Base-by-base conservation (phyloP, 129 eudicot genomes). In the Helianthus tuberosus region DNA sequence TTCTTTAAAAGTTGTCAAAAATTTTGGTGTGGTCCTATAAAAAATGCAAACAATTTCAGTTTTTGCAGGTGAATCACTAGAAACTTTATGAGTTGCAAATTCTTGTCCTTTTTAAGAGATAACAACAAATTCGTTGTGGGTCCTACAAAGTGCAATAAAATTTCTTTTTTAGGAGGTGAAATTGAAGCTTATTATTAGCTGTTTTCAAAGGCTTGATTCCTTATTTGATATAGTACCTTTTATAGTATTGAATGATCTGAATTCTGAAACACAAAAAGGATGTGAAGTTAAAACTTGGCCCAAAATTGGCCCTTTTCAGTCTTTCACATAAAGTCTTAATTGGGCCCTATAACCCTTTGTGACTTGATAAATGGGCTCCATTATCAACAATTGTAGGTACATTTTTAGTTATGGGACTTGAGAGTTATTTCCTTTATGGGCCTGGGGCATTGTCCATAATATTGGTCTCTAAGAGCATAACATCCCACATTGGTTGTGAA, bases 91-190 rank as follows among this genome's bases (percentile, higher is more conserved):
- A 32, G 3, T 32, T 14, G 36, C 50, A 47, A 15, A 48, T 25
- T 46, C 35, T 52, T 39, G 7, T 64, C 52, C 20, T 66, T 75
- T 52, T 11, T 12, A 7, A 27, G 43, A 63, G 39, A 51, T 49
- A 32, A 32, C 44, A 61, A 49, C 20, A 68, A 17, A 39, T 32
- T 60, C 17, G 14, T 59, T 70, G 54, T 17, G 76, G 75, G 55
- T 38, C 71, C 55, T 77, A 48, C 36, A n/a, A 50, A 64, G 27
- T 41, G 67, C 60, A 71, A 29, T 5, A 20, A 16, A 11, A 16
- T 41, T 50, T 25, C 4, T 8, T n/a, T 71, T 58, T 41, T 66
- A 41, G 61, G 2, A 41, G 27, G 35, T 43, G 61, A 46, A 48
- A 16, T 62, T 11, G 50, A 39, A 74, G 52, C 64, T 74, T 4